phyloP scores from a whole-genome alignment of 192 early-diverging fungal genomes.

The Backusella macrospora region DNA sequence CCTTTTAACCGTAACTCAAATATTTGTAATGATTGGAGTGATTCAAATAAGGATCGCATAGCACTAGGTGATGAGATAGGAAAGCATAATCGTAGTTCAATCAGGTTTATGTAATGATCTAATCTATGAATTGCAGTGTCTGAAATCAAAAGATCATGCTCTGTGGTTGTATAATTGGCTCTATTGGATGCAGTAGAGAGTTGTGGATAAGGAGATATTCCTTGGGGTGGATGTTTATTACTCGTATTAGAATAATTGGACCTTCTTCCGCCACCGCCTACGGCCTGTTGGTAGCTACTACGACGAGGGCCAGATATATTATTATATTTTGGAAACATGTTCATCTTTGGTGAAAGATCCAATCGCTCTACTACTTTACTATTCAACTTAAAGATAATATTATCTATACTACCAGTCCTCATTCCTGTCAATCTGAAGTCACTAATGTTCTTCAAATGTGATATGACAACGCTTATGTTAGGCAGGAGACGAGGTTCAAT shows the following conservation, averaged over 20 bases:
- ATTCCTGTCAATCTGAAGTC: slow-evolving; percentile 34
- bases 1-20: slow-evolving; percentile 20
- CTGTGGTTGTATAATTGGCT: slow-evolving; percentile 7
- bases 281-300: not conserved
- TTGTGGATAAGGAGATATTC: not conserved
- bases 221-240: not conserved
- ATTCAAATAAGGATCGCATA: not conserved
- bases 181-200: not conserved
- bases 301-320: not conserved
- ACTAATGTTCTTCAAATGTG: slow-evolving; percentile 13
- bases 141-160: slow-evolving; percentile 19
- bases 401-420: slow-evolving; percentile 27
- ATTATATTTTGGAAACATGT: slow-evolving; percentile 27
- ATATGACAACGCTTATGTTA: slow-evolving; percentile 15
- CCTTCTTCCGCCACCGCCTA: not conserved
- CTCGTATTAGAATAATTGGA: not conserved
- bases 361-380: slow-evolving; percentile 1
- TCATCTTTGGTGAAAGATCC: slow-evolving; percentile 38
- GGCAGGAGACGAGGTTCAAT: slow-evolving; percentile 20
- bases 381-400: slow-evolving; percentile 5
- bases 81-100: slow-evolving; percentile 30
- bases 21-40: slow-evolving; percentile 3
- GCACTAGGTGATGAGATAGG: not conserved
- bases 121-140: not conserved
- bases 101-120: not conserved